Evolutionary conservation across 768 basidiomycete species (phyloP).

Genomic region (Steccherinum ochraceum): DNA sequence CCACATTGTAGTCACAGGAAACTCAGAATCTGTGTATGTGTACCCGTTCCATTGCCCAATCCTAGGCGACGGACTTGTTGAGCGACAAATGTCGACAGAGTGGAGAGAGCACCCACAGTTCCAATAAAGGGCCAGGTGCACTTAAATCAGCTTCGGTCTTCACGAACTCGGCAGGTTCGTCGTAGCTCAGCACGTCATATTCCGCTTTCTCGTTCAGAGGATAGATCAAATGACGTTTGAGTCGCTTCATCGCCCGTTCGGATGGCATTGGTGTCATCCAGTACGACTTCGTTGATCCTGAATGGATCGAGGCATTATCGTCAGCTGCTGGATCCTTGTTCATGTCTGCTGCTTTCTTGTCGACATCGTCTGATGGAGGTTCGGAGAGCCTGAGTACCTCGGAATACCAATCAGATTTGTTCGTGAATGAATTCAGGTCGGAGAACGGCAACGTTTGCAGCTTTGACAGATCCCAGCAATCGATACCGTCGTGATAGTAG

Average conservation of each 20-base stretch:
- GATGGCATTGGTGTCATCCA: too few relatives aligned
- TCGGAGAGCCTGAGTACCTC: too few relatives aligned
- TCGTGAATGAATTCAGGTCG: neutral
- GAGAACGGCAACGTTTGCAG: neutral
- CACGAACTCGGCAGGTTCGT: neutral
- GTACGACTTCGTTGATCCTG: neutral
- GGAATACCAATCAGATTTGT: too few relatives aligned
- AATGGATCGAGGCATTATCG: neutral
- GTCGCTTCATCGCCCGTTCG: neutral
- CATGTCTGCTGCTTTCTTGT: too few relatives aligned
- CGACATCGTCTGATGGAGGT: neutral
- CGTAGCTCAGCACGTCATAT: neutral
- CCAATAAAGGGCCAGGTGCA: neutral
- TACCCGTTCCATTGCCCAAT: conserved; percentile 12
- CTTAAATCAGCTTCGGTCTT: neutral
- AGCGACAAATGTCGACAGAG: neutral
- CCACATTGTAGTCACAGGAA: conserved; percentile 10
- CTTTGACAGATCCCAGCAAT: neutral
- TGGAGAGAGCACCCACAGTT: neutral
- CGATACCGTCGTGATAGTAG: neutral
- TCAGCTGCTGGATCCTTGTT: too few relatives aligned
- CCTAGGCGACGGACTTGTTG: neutral
- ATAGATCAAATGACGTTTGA: neutral
- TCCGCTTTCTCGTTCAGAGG: neutral
- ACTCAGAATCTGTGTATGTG: conserved; percentile 8